phyloP scores from a whole-genome alignment of 2,329 filamentous ascomycete genomes.

The Blumeria graminis region DNA sequence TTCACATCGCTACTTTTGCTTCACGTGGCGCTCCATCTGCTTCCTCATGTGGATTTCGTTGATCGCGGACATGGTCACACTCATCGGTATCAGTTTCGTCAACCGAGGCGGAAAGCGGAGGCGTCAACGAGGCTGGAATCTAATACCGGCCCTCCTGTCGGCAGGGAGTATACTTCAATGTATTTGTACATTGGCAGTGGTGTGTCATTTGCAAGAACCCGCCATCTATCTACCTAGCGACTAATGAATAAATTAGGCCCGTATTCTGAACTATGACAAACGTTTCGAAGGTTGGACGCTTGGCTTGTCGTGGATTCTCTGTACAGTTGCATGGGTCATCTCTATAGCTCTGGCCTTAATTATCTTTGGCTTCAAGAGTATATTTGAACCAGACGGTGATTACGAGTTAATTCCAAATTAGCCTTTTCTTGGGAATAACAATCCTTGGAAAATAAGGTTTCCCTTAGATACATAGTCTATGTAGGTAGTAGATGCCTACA shows the following conservation, averaged over 20 bases:
- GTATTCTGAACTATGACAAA: conserved; percentile 57
- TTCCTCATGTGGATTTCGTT: conserved; percentile 72
- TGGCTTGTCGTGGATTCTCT: conserved; percentile 55
- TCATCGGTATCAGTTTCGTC: conserved; percentile 61
- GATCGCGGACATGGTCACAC: conserved; percentile 54
- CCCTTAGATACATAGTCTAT: too few relatives aligned
- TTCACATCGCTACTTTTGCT: conserved; percentile 50
- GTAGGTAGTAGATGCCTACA: too few relatives aligned
- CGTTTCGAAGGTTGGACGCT: conserved; percentile 68
- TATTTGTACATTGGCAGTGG: conserved; percentile 59
- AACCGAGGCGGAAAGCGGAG: conserved; percentile 56
- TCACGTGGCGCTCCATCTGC: conserved; percentile 69
- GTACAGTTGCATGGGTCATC: conserved; percentile 29
- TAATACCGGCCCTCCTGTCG: conserved; percentile 41
- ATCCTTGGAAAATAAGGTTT: too few relatives aligned
- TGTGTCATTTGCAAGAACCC: conserved; percentile 22
- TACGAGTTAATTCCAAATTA: conserved; percentile 49
- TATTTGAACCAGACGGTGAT: conserved; percentile 58
- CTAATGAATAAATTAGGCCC: conserved; percentile 30
- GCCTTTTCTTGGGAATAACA: conserved; percentile 2
- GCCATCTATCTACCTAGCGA: background rate
- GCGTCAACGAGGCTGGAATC: conserved; percentile 61
- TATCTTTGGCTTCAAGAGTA: conserved; percentile 39
- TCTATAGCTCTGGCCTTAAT: conserved; percentile 29
- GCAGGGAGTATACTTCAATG: conserved; percentile 46